A percentile compares a stretch with the other conserved stretches of the same genome.
phyloP scores from a whole-genome alignment of 2,329 filamentous ascomycete species.

The Talaromyces sp. region DNA sequence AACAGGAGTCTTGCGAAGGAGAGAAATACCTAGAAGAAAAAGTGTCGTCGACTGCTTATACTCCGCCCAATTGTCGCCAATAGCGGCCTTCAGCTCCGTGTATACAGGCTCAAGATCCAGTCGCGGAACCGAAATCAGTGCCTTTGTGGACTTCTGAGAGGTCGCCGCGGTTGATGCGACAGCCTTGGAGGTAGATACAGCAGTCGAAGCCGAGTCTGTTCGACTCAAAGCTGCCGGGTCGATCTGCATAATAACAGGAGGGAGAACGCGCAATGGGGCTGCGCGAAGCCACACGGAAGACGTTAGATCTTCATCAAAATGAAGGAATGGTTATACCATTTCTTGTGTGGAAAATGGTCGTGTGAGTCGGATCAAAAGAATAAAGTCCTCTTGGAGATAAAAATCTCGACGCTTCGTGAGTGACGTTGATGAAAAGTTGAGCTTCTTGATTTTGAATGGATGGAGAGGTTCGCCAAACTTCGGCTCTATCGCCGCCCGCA shows the following conservation, averaged over 20 bases:
- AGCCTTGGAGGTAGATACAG: conserved; percentile 29
- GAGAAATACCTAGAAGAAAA: conserved; percentile 52
- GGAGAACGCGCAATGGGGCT: conserved; percentile 32
- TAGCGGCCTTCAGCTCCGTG: conserved; percentile 54
- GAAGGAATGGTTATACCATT: conserved; percentile 1
- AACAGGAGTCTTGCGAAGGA: neutral
- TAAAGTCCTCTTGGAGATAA: conserved; percentile 20
- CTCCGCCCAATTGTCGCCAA: conserved; percentile 55
- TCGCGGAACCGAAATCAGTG: conserved; percentile 51
- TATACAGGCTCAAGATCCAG: conserved; percentile 61
- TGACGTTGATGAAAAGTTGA: conserved; percentile 13
- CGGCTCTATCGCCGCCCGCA: conserved; percentile 15
- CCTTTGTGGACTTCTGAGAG: conserved; percentile 47
- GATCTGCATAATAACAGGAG: conserved; percentile 40
- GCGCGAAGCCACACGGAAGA: conserved; percentile 34
- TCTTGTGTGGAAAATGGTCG: neutral
- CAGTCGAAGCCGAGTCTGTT: conserved; percentile 34
- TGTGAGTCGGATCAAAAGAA: neutral
- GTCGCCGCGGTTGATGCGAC: conserved; percentile 26
- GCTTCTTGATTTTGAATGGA: conserved; percentile 12
- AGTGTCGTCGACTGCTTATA: conserved; percentile 56
- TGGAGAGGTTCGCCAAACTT: conserved; percentile 22
- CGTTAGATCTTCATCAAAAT: conserved; percentile 36
- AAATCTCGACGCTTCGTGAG: conserved; percentile 22
- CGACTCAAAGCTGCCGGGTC: conserved; percentile 42